Base-by-base conservation (phyloP, 345 rosid species). In the Eutrema yunnanense region DNA sequence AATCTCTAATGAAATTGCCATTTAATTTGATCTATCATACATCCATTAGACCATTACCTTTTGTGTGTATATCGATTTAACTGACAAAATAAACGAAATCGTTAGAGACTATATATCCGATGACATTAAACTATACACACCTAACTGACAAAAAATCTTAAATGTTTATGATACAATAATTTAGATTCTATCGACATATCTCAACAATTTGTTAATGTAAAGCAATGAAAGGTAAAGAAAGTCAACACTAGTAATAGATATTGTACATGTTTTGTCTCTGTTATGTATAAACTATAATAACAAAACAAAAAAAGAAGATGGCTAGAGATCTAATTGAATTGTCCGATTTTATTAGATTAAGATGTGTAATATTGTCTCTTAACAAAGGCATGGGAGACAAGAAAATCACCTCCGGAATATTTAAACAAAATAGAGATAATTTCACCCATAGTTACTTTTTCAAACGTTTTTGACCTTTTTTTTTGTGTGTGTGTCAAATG, bases 41-140 rank as follows among this genome's bases (percentile, higher is more conserved):
- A 60, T 68, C 73, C 16, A 75, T n/a, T n/a, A n/a, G n/a, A n/a
- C n/a, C n/a, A n/a, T 61, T 68, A 61, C 73, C 57, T 27, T 75
- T 75, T 43, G 42, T 44, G 50, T 75, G 73, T 67, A 36, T 67
- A 52, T 43, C 34, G 30, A 62, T 67, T 60, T 30, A n/a, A 66
- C 61, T 65, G 53, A 65, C 72, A 32, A 57, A 40, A 46, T 11
- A 8, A 66, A 36, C 57, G 33, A 46, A 22, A 55, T 37, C 8
- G 42, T 65, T 55, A 40, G 48, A 30, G 30, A 46, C 13, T 62
- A 62, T 19, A 19, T 8, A 43, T 56, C 70, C 22, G 44, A 38
- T 37, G 55, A 33, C 52, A 75, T 62, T 54, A 54, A 46, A 42
- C 37, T 12, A 59, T 29, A 44, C 57, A 44, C 57, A 75, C 59